Base-by-base conservation (phyloP, 1,284 basidiomycete species). In the Rhizoctonia solani region DNA sequence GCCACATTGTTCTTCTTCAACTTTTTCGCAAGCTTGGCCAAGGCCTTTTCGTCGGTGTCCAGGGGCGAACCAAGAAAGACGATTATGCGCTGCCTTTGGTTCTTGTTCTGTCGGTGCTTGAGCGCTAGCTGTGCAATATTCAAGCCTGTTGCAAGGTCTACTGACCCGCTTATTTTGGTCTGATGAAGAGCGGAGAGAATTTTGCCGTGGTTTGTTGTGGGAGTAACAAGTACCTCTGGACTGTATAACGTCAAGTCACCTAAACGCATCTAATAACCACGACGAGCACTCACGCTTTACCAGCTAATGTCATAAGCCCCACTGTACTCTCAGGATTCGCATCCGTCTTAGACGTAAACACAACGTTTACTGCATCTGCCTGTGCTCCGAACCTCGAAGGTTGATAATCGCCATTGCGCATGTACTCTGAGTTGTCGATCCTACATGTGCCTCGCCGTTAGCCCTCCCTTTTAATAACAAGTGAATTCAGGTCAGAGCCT, bases 1-100 rank as follows among this genome's bases (percentile, higher is more conserved):
- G 95, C 92, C 44, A 99, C 94, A 74, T 98, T 99, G 79, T 98
- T 99, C 88, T 99, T 99, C 83, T 98, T 97, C 72, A 99, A 83
- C 78, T 94, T 96, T 82, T 96, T 98, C 23, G 95, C 96, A 16
- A 99, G 85, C 77, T 87, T 88, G 72, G 92, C 81, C 82, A 96
- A 86, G 68, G 82, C 83, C 73, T 89, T 87, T 75, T 92, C 88
- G 70, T 91, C 87, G 5, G 85, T 82, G 32, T 85, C 83, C 13
- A 94, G 78, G 0, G 97, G 97, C 4, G 93, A 95, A 23, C 88
- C 95, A 67, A 96, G 87, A 73, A 99, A 98, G 49, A 93, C 90
- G 73, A 99, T 87, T 72, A 98, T 92, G 46, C 96, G 87, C 75
- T 99, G 96, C 29, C 95, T 88, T 59, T 97, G 89, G 75, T 95